Evolutionary conservation across 768 basidiomycete species (phyloP).

Genomic region (Mycena vitilis): DNA sequence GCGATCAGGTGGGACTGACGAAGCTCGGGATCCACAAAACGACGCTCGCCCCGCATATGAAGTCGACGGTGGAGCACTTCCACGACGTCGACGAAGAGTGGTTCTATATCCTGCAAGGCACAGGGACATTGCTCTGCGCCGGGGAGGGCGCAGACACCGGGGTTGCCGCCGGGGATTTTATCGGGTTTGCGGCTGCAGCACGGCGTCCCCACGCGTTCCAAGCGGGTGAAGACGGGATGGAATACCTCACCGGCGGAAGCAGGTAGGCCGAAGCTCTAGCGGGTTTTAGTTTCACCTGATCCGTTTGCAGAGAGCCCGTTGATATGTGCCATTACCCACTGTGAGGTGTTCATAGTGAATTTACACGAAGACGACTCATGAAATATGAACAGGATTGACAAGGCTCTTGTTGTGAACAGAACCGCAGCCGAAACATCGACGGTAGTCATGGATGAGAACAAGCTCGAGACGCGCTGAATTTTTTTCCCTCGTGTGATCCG

Average conservation of each 20-base stretch:
- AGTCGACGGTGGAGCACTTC: constrained; percentile 33
- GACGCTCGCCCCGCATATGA: constrained; percentile 24
- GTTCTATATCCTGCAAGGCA: constrained; percentile 31
- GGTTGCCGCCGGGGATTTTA: constrained; percentile 30
- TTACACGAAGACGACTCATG: not conserved
- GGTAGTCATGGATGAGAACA: constrained; percentile 1
- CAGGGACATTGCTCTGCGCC: constrained; percentile 26
- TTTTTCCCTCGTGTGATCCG: too few relatives aligned
- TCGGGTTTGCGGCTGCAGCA: constrained; percentile 25
- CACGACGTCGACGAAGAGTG: constrained; percentile 36
- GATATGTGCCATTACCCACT: constrained; percentile 31
- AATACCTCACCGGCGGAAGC: constrained; percentile 30
- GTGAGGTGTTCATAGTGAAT: not conserved
- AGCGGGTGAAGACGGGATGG: constrained; percentile 26
- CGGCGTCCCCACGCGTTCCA: constrained; percentile 29
- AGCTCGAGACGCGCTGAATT: too few relatives aligned
- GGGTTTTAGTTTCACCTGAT: not conserved
- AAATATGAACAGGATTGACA: constrained; percentile 10
- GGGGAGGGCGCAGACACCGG: constrained; percentile 24
- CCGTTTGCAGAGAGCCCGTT: constrained; percentile 12
- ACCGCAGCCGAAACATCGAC: not conserved
- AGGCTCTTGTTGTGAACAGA: constrained; percentile 22
- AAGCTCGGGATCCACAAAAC: constrained; percentile 29
- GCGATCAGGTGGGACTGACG: constrained; percentile 29
- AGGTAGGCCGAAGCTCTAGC: not conserved